Base-by-base conservation (phyloP, 2,329 filamentous ascomycete species). In the Alternaria incomplexa region DNA sequence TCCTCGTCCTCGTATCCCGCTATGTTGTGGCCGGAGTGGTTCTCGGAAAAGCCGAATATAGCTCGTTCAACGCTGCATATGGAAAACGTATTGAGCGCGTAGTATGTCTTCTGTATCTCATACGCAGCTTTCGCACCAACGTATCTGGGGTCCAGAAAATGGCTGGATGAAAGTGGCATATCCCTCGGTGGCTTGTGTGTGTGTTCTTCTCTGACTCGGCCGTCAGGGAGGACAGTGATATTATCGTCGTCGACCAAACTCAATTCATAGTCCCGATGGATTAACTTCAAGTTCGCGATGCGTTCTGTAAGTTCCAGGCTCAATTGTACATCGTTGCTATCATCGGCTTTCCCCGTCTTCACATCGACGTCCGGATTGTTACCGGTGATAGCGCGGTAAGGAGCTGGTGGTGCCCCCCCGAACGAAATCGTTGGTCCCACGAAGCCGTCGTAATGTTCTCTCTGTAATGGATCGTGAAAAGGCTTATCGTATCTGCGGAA, bases 51-150 rank as follows among this genome's bases (percentile, higher is more conserved):
- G 15, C 54, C 13, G 13, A 22, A 47, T 4, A 73, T 46, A 9
- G 59, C 68, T 6, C 61, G 46, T 20, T 68, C 66, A 4, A 73
- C 51, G 8, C 65, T 68, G 52, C 73, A 75, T 0, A 74, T 48
- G 1, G 73, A 73, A 28, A 75, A 74, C 1, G 58, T 69, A 28
- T 75, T 75, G 10, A 54, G 61, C 10, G 50, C 17, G 26, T 72
- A 73, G 22, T 75, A 75, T 15, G 43, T 40, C 22, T 68, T 59
- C 20, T 70, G 63, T 6, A 56, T 53, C 55, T 75, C 72, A 10
- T 28, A 22, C 7, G 61, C 64, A 20, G 70, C 25, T 4, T 48
- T 13, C 12, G 53, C 12, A 5, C 70, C 65, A 51, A 74, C 57
- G 26, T 73, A 75, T 43, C 55, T 58, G 11, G 67, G 56, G 28